A percentile compares a stretch with the other conserved stretches of the same genome.
phyloP scores from a whole-genome alignment of 257 asterid species.

The Verbena officinalis region DNA sequence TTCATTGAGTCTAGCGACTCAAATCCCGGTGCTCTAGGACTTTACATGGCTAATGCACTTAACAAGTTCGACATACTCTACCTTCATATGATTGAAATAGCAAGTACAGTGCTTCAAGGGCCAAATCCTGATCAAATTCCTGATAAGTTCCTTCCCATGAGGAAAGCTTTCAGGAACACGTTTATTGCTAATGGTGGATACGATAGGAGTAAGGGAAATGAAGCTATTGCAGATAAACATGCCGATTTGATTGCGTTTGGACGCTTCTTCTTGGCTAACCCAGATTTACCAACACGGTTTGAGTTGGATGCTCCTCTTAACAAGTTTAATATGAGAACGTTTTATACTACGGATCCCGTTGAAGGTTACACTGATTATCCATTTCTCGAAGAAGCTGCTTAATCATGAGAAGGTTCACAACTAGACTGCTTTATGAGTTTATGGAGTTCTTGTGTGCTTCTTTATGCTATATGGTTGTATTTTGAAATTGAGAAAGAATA shows the following conservation, averaged over 20 bases:
- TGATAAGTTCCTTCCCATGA: constrained; percentile 19
- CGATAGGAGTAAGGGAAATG: constrained; percentile 39
- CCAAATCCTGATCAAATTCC: constrained; percentile 2
- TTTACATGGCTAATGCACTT: constrained; percentile 32
- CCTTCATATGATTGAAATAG: constrained; percentile 30
- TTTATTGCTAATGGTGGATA: constrained; percentile 52
- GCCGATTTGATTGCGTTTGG: constrained; percentile 62
- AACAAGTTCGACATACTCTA: constrained; percentile 26
- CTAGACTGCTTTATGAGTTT: no score
- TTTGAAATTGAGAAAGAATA: no score
- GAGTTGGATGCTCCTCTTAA: constrained; percentile 48
- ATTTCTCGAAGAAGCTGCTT: constrained; percentile 34
- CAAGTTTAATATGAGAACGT: constrained; percentile 42
- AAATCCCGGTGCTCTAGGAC: constrained; percentile 20
- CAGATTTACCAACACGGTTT: constrained; percentile 49
- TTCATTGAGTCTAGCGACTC: constrained; percentile 18
- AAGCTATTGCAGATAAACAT: constrained; percentile 36
- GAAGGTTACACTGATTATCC: constrained; percentile 65
- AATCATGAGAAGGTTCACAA: no score
- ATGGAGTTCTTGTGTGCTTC: no score
- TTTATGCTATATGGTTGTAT: no score
- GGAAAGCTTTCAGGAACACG: constrained; percentile 47
- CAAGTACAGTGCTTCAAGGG: no score
- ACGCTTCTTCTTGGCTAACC: constrained; percentile 55
- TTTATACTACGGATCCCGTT: constrained; percentile 49